Evolutionary conservation across 192 early-diverging fungal species (phyloP), one percentile per base, ranked within the genome.

Genomic region (Martensiomyces pterosporus): DNA sequence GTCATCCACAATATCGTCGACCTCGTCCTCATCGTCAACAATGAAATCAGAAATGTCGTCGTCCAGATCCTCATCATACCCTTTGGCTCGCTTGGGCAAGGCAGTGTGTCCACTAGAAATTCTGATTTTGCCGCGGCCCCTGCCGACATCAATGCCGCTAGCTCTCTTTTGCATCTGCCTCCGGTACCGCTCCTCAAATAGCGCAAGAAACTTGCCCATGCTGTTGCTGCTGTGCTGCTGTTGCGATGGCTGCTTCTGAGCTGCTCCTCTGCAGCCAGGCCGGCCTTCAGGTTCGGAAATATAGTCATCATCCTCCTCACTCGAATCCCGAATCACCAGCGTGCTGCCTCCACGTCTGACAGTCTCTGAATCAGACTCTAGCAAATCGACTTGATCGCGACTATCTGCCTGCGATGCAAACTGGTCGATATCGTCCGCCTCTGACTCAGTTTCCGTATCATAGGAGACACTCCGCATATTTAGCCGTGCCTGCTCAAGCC

Each of bases 1-100:
- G 16, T 73, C 66, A 10, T 68, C 69, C 13, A 66, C 58, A 41
- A 73, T 73, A 54, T 65, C 65, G 14, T 73, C 69, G 8, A 50
- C 63, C 39, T 8, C 6, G 12, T 32, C 29, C 5, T 5, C 29
- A 32, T 32, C 29, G 29, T 68, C 69, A 14, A 62, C 58, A 41
- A 66, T 65, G 49, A 65, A 65, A n/a, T 73, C 69, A 3, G 50
- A 54, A 32, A 73, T 24, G 10, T 66, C 69, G 6, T 62, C 55
- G 38, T 66, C 69, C 19, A 66, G 41, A 2, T 57, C 63, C 16
- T 61, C 26, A 24, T 50, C 54, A 22, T 61, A 65, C 3, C 57
- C 53, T 33, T 47, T 55, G 29, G 43, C 48, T n/a, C 12, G 0
- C 15, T 27, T 46, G 18, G 15, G 21, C 23, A 50, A 18, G 5